Base-by-base conservation (phyloP, 495 filamentous ascomycete species). In the Venustampulla echinocandica region DNA sequence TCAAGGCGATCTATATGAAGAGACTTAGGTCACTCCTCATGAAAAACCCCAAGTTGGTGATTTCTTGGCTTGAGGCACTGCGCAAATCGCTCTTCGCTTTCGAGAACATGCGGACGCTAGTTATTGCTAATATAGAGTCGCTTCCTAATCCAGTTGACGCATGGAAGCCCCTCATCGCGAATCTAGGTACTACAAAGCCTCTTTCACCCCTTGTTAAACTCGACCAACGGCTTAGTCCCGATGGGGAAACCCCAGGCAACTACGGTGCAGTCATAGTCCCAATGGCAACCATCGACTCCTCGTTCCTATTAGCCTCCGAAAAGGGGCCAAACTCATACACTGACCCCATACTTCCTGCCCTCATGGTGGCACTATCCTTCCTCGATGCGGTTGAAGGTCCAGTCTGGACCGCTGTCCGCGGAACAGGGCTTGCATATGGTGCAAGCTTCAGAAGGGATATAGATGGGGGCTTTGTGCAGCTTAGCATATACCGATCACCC, bases 331-430 rank as follows among this genome's bases (percentile, higher is more conserved):
- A 75, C 34, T 84, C 79, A 0, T 87, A 82, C 57, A 70, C 76
- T 33, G 80, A 95, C 55, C 86, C 87, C 0, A 70, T 73, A 19
- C 69, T 97, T 10, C 90, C 92, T 1, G 82, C 93, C 1, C 69
- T 92, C 38, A 73, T 95, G 52, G 87, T 97, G 9, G 90, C 89
- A 1, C 75, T 84, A 23, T 76, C 88, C 10, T 97, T 95, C 62
- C 82, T 99, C 49, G 90, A 95, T 53, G 80, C 87, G 0, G 84
- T 92, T 14, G 93, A 97, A 66, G 92, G 92, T 1, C 93, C 92
- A 4, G 76, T 98, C 18, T 97, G 90, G 89, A 80, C 80, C 49
- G 86, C 87, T 2, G 81, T 95, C 41, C 88, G 92, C 30, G 92
- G 92, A 33, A 88, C 81, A 37, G 93, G 92, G 21, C 74, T 97